Percentiles rank a stretch among this genome's conserved stretches.
phyloP scores from a whole-genome alignment of 176 grass and related monocot genomes.

The Eremochloa ophiuroides region DNA sequence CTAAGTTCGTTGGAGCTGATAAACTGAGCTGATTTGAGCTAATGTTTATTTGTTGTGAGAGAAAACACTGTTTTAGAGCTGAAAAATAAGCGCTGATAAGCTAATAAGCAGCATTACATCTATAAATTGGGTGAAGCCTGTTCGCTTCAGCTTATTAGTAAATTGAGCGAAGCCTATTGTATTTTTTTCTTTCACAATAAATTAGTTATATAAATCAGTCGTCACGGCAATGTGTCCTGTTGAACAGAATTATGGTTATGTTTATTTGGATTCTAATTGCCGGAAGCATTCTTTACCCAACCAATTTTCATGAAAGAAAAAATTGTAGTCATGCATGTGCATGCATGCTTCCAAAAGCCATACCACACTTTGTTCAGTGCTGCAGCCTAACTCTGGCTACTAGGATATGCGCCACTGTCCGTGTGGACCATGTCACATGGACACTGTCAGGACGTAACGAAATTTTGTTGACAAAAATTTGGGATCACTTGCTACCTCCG shows the following conservation, averaged over 20 bases:
- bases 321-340: neutral
- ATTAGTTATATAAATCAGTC: too few relatives aligned
- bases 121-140: neutral
- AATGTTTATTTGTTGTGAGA: too few relatives aligned
- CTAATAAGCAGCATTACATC: neutral
- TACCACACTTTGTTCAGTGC: too few relatives aligned
- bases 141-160: too few relatives aligned
- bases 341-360: neutral
- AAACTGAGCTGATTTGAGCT: too few relatives aligned
- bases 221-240: too few relatives aligned
- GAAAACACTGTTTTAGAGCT: too few relatives aligned
- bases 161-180: too few relatives aligned
- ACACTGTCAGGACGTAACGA: neutral
- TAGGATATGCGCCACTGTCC: conserved; percentile 2
- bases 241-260: too few relatives aligned
- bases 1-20: too few relatives aligned
- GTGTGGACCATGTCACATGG: conserved; percentile 15
- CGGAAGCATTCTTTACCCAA: neutral
- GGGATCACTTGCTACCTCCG: neutral
- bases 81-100: too few relatives aligned
- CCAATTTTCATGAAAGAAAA: neutral
- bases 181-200: too few relatives aligned
- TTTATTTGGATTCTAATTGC: neutral
- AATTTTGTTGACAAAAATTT: neutral
- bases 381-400: neutral